A percentile compares a stretch with the other conserved stretches of the same genome.
Evolutionary conservation across 805 yeast genomes (phyloP).

Genomic region (Saturnispora zaruensis): DNA sequence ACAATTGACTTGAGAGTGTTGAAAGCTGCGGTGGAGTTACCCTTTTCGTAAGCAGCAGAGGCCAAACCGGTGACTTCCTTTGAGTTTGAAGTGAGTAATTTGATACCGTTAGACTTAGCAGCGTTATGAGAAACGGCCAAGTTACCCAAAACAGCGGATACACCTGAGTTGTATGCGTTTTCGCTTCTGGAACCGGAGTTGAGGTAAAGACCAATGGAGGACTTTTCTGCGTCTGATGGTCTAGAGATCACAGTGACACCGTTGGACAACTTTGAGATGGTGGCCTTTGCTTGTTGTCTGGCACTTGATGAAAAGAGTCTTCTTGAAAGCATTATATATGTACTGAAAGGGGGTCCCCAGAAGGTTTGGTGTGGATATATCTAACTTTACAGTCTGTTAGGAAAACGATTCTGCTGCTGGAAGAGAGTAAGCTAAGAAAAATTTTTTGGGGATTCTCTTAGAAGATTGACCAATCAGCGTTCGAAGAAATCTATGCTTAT

Average conservation of each 20-base stretch:
- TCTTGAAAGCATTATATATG: slow-evolving; percentile 32
- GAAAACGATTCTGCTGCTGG: background rate
- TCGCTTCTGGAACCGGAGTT: slow-evolving; percentile 78
- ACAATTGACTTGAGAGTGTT: slow-evolving; percentile 40
- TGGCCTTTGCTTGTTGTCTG: slow-evolving; percentile 42
- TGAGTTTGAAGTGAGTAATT: slow-evolving; percentile 43
- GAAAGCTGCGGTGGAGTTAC: slow-evolving; percentile 44
- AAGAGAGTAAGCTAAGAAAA: background rate
- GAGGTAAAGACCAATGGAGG: slow-evolving; percentile 61
- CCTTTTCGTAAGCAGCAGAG: slow-evolving; percentile 54
- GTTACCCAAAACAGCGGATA: slow-evolving; percentile 54
- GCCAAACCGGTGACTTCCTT: slow-evolving; percentile 60
- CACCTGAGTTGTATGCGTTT: slow-evolving; percentile 76
- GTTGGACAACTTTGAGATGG: slow-evolving; percentile 62
- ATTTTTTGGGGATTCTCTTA: background rate
- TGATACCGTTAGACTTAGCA: slow-evolving; percentile 44
- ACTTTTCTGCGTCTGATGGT: slow-evolving; percentile 35
- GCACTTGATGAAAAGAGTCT: slow-evolving; percentile 51
- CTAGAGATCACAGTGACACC: slow-evolving; percentile 72
- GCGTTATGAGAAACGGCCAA: slow-evolving; percentile 33
- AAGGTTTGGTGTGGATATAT: background rate
- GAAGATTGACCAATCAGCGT: background rate
- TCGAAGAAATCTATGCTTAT: background rate
- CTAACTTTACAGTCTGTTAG: background rate
- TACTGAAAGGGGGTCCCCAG: background rate